Percentiles rank a stretch among this genome's conserved stretches.
Evolutionary conservation across 2,329 filamentous ascomycete genomes (phyloP).

Genomic region (Hymenoscyphus infarciens): DNA sequence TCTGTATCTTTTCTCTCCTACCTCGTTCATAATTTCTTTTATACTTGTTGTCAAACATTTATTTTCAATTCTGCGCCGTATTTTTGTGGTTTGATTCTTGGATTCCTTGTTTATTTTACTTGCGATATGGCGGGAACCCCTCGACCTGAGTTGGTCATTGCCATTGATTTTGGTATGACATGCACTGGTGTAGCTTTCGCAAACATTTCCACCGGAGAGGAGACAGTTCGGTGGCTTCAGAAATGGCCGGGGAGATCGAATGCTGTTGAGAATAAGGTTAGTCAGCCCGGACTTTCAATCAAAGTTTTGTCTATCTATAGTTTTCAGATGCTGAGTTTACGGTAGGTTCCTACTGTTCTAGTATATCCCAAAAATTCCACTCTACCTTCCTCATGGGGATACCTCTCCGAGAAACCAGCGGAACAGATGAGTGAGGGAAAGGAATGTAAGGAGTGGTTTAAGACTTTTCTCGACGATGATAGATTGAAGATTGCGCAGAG

Average conservation of each 20-base stretch:
- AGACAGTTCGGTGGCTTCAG: slow-evolving; percentile 20
- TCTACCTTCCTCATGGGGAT: slow-evolving; percentile 35
- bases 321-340: background rate
- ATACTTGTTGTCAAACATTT: background rate
- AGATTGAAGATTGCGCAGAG: slow-evolving; percentile 25
- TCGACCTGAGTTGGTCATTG: slow-evolving; percentile 22
- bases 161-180: slow-evolving; percentile 25
- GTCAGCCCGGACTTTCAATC: background rate
- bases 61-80: background rate
- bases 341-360: slow-evolving; percentile 22
- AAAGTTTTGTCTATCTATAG: background rate
- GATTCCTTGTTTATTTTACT: background rate
- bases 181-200: slow-evolving; percentile 21
- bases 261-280: slow-evolving; percentile 20
- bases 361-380: slow-evolving; percentile 20
- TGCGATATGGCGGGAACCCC: slow-evolving; percentile 6
- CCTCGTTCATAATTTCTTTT: background rate
- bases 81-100: background rate
- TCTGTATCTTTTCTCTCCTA: background rate
- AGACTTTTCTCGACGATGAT: slow-evolving; percentile 36
- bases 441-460: slow-evolving; percentile 38
- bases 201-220: slow-evolving; percentile 16
- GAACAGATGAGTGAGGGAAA: slow-evolving; percentile 30
- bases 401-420: slow-evolving; percentile 32
- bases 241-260: slow-evolving; percentile 21